Base-by-base conservation (phyloP, 768 basidiomycete genomes). In the Tricholoma matsutake region DNA sequence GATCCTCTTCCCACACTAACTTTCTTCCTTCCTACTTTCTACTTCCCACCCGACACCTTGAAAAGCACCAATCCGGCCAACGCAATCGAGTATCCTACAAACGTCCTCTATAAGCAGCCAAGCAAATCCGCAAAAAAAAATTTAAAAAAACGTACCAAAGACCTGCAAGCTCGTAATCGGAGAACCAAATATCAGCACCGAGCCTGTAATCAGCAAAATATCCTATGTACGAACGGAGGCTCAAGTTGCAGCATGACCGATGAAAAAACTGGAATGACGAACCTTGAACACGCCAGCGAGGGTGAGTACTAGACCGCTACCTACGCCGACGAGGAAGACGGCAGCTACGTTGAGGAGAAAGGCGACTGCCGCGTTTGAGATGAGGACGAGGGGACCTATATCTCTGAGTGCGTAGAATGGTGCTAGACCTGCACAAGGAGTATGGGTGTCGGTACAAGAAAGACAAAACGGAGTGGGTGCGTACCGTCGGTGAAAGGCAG, bases 201-300 rank as follows among this genome's bases (percentile, higher is more conserved):
- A 96, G 49, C 94, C 94, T 7, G 86, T 82, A 74, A 99, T 94
- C 61, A 98, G 86, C 28, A 99, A 83, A 64, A 98, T 98, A 72
- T 98, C 96, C 91, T 91, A 73, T n/a, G n/a, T n/a, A n/a, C n/a
- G n/a, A n/a, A n/a, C n/a, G n/a, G n/a, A n/a, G n/a, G n/a, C n/a
- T n/a, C n/a, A n/a, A n/a, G n/a, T n/a, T n/a, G n/a, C n/a, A n/a
- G n/a, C n/a, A n/a, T n/a, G n/a, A n/a, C n/a, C n/a, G n/a, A n/a
- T n/a, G n/a, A n/a, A n/a, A n/a, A n/a, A n/a, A n/a, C n/a, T n/a
- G n/a, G 22, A 25, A 25, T 25, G 22, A 25, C 22, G 2, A 67
- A 89, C 88, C 83, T 96, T 96, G 76, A 95, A 88, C 25, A 98
- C 95, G 14, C 96, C 96, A 2, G 96, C 95, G 4, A 98, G 83